These are phyloP conservation scores for Syncephalastrum sp. DNA, from an alignment of 371 early-diverging fungal genomes.

Conservation along the genomic window DNA sequence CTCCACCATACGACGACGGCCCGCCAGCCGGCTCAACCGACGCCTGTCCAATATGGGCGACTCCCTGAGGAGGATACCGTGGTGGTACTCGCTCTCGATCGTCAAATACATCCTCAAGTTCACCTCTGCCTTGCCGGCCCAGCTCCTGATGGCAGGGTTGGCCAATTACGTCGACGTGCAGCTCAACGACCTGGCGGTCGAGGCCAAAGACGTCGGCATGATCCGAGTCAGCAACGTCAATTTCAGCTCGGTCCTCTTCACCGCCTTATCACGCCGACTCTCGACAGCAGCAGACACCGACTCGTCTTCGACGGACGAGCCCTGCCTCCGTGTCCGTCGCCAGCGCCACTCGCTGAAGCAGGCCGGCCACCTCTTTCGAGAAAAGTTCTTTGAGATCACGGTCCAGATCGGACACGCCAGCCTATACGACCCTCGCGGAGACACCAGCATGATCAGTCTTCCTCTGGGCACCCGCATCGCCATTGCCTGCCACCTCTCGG, in stretches of 20 bases:
- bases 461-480: conserved; percentile 34
- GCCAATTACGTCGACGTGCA: conserved; percentile 49
- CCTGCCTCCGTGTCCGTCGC: conserved; percentile 26
- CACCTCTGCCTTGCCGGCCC: conserved; percentile 47
- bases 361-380: conserved; percentile 45
- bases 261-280: conserved; percentile 20
- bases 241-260: conserved; percentile 41
- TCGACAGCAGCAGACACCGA: conserved; percentile 9
- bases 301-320: not conserved
- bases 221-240: conserved; percentile 24
- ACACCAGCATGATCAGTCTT: conserved; percentile 17
- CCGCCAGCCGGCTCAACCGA: conserved; percentile 16
- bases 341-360: conserved; percentile 48
- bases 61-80: conserved; percentile 33
- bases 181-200: conserved; percentile 19
- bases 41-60: conserved; percentile 31
- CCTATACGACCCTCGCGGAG: conserved; percentile 6
- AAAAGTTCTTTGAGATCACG: conserved; percentile 48
- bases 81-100: conserved; percentile 49
- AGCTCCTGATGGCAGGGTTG: conserved; percentile 47
- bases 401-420: conserved; percentile 30
- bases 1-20: conserved; percentile 3
- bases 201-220: conserved; percentile 18
- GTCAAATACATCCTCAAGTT: conserved; percentile 42
- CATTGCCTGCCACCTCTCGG: conserved; percentile 48